Evolutionary conservation across 1,284 basidiomycete species (phyloP).

Genomic region (Cryptococcus jaspeensis): DNA sequence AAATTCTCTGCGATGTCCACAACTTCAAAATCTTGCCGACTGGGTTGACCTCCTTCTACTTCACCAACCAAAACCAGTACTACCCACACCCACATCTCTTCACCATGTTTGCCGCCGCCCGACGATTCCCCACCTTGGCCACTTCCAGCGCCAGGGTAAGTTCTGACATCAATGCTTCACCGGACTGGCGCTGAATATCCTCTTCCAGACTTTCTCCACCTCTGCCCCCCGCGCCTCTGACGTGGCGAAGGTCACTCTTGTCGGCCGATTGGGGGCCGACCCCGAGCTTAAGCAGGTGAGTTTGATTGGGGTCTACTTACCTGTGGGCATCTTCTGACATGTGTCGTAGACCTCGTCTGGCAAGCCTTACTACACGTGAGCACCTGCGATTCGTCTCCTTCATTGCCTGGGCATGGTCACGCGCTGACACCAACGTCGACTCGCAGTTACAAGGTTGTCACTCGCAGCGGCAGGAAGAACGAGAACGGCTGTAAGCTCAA

Average conservation of each 20-base stretch:
- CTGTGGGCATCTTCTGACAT: neutral
- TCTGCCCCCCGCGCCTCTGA: conserved; percentile 22
- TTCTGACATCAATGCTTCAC: too few species aligned
- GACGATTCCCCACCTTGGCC: too few species aligned
- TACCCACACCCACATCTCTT: too few species aligned
- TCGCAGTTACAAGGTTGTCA: conserved; percentile 42
- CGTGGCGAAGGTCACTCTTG: conserved; percentile 37
- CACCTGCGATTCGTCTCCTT: neutral
- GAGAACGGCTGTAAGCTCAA: conserved; percentile 5
- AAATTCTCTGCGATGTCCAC: too few species aligned
- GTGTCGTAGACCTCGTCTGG: conserved; percentile 26
- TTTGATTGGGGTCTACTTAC: neutral
- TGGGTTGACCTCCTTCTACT: too few species aligned
- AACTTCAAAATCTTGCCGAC: too few species aligned
- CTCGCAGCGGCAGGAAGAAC: conserved; percentile 18
- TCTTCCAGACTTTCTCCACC: conserved; percentile 31
- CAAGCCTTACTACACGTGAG: conserved; percentile 43
- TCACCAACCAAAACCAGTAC: too few species aligned
- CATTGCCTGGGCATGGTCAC: too few species aligned
- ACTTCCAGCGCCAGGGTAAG: too few species aligned
- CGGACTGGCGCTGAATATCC: too few species aligned
- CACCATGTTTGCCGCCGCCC: too few species aligned
- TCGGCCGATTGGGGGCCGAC: conserved; percentile 45
- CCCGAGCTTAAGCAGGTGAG: conserved; percentile 34
- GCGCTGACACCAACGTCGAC: neutral